Percentiles rank a stretch among this genome's conserved stretches.
These are phyloP conservation scores for Nannochloris sp. DNA, from an alignment of 139 green algal species.

Conservation along the genomic window DNA sequence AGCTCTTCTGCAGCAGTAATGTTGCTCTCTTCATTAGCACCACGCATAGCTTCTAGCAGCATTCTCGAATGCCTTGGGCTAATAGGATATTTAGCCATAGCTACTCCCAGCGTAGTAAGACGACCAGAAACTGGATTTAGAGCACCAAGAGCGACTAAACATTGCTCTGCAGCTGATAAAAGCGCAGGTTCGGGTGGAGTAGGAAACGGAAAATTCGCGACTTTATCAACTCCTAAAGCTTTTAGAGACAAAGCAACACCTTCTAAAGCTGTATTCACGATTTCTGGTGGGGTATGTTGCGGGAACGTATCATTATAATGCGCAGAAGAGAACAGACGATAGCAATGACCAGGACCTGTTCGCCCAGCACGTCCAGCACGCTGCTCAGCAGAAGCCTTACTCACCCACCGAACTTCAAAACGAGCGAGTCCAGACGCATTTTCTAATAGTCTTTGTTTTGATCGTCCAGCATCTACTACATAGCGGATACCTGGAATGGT, in stretches of 20 bases:
- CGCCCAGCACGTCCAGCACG: conserved; percentile 84
- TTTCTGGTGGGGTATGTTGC: conserved; percentile 72
- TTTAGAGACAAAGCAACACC: conserved; percentile 87
- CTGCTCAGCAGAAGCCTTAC: conserved; percentile 79
- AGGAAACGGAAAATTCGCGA: conserved; percentile 89
- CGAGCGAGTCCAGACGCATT: conserved; percentile 37
- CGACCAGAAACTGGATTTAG: conserved; percentile 23
- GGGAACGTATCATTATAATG: conserved; percentile 85
- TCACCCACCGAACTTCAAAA: conserved; percentile 82
- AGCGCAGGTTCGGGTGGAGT: conserved; percentile 57
- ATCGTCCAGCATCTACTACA: conserved; percentile 78
- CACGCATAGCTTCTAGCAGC: conserved; percentile 47
- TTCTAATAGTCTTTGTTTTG: conserved; percentile 77
- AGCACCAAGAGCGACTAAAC: conserved; percentile 60
- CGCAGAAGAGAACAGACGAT: conserved; percentile 84
- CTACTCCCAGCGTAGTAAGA: conserved; percentile 64
- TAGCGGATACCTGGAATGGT: conserved; percentile 93
- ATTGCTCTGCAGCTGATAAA: conserved; percentile 47
- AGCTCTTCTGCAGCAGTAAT: conserved; percentile 9
- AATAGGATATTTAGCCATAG: conserved; percentile 84
- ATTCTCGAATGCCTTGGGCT: conserved; percentile 81
- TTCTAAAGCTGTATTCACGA: conserved; percentile 78
- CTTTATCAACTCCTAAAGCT: conserved; percentile 86
- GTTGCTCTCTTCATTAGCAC: conserved; percentile 4
- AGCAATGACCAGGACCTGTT: conserved; percentile 89